Evolutionary conservation across 2,329 filamentous ascomycete genomes (phyloP).

Genomic region (Pseudocercospora fijiensis): DNA sequence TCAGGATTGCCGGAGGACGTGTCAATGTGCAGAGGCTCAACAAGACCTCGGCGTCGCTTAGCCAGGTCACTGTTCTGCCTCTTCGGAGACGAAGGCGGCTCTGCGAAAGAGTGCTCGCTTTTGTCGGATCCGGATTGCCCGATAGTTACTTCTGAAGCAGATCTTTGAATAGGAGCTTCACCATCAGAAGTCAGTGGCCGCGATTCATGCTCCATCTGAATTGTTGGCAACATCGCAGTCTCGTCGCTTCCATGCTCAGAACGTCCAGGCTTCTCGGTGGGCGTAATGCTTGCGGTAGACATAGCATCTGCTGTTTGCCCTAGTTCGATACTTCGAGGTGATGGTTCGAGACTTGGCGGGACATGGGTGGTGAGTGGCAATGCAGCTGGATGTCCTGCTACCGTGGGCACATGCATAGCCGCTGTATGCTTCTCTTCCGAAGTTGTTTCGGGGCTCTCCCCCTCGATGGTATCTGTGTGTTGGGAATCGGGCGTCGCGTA

Average conservation of each 20-base stretch:
- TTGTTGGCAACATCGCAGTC: slow-evolving; percentile 12
- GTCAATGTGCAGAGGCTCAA: slow-evolving; percentile 43
- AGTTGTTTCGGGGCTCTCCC: background rate
- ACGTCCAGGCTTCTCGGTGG: slow-evolving; percentile 14
- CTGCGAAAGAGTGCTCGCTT: slow-evolving; percentile 1
- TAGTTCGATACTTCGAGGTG: background rate
- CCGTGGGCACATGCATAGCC: background rate
- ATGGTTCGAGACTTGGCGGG: background rate
- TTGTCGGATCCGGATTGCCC: background rate
- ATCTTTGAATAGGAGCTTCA: background rate
- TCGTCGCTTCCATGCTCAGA: slow-evolving; percentile 15
- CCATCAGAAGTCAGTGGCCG: slow-evolving; percentile 18
- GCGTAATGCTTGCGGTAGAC: slow-evolving; percentile 19
- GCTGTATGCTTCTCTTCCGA: background rate
- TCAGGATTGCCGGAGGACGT: slow-evolving; percentile 43
- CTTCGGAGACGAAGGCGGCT: background rate
- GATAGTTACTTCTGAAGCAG: background rate
- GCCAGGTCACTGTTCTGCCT: slow-evolving; percentile 32
- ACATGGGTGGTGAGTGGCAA: background rate
- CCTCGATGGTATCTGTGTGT: slow-evolving; percentile 17
- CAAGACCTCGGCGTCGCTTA: slow-evolving; percentile 42
- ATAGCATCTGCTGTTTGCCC: slow-evolving; percentile 11
- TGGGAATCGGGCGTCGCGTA: slow-evolving; percentile 24
- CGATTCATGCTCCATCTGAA: slow-evolving; percentile 27
- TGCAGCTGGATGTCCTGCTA: background rate